Percentiles rank a stretch among this genome's conserved stretches.
Evolutionary conservation across 768 basidiomycete genomes (phyloP).

Genomic region (Lentinula sp.): DNA sequence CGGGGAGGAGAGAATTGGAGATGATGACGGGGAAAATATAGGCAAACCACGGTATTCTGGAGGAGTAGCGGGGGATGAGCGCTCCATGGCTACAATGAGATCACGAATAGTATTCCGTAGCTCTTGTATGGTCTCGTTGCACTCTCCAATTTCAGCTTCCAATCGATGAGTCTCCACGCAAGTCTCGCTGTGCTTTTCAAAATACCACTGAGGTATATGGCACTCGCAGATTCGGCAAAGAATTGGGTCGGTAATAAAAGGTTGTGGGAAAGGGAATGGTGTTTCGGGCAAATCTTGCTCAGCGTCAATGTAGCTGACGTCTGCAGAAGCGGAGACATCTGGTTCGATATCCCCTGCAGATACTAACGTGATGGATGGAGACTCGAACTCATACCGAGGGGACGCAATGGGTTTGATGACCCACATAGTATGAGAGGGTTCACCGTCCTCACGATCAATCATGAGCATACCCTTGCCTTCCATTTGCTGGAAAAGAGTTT

Average conservation of each 20-base stretch:
- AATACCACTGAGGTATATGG: conserved; percentile 97
- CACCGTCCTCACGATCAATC: conserved; percentile 84
- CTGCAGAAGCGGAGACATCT: conserved; percentile 35
- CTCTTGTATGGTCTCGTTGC: conserved; percentile 89
- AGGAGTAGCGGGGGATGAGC: conserved; percentile 54
- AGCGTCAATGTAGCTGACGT: conserved; percentile 27
- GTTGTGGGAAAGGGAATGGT: conserved; percentile 70
- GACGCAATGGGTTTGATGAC: conserved; percentile 80
- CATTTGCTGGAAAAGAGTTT: conserved; percentile 72
- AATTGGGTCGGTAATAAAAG: conserved; percentile 77
- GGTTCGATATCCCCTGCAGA: conserved; percentile 33
- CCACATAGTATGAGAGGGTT: conserved; percentile 97
- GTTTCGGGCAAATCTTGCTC: conserved; percentile 42
- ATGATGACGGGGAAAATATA: conserved; percentile 68
- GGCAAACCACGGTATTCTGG: conserved; percentile 88
- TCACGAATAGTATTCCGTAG: conserved; percentile 83
- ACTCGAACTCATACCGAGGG: conserved; percentile 61
- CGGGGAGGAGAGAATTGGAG: conserved; percentile 68
- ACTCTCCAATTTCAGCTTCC: conserved; percentile 90
- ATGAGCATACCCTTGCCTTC: conserved; percentile 99
- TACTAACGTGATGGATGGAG: conserved; percentile 56
- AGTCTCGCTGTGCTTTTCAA: conserved; percentile 99
- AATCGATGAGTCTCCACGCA: conserved; percentile 94
- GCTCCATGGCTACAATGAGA: conserved; percentile 64
- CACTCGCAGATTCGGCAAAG: conserved; percentile 98